Percentiles rank a stretch among this genome's conserved stretches.
Evolutionary conservation across 306 rosid species (phyloP).

Genomic region (Prunus mume): DNA sequence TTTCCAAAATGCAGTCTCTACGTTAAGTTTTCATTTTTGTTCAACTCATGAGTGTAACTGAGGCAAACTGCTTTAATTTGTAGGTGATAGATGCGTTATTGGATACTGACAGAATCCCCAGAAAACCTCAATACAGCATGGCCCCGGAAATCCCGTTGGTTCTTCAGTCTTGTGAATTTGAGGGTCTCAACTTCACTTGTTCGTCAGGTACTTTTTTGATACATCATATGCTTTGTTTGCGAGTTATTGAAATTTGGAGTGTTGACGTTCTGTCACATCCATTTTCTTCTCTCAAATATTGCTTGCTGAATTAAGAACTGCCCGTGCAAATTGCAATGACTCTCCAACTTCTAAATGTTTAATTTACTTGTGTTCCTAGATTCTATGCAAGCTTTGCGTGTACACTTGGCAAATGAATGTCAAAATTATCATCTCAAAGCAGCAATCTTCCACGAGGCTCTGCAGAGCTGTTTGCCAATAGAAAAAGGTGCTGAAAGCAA

Average conservation of each 20-base stretch:
- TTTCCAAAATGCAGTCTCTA: neutral
- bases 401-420: slow-evolving; percentile 64
- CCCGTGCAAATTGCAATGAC: neutral
- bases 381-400: slow-evolving; percentile 51
- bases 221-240: neutral
- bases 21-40: neutral
- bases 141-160: slow-evolving; percentile 86
- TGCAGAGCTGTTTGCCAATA: slow-evolving; percentile 49
- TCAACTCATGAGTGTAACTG: slow-evolving; percentile 8
- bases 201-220: slow-evolving; percentile 60
- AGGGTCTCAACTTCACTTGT: slow-evolving; percentile 61
- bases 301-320: slow-evolving; percentile 5
- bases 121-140: slow-evolving; percentile 87
- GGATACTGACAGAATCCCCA: slow-evolving; percentile 51
- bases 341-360: slow-evolving; percentile 14
- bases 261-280: slow-evolving; percentile 8
- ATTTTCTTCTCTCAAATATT: neutral
- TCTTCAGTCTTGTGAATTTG: slow-evolving; percentile 89
- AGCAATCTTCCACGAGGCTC: slow-evolving; percentile 77
- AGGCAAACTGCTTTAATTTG: slow-evolving; percentile 27
- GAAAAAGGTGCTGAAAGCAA: slow-evolving; percentile 47
- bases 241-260: neutral
- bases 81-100: slow-evolving; percentile 71
- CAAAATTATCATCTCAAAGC: slow-evolving; percentile 71
- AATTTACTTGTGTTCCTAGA: slow-evolving; percentile 39